Evolutionary conservation across 1,284 basidiomycete species (phyloP), one percentile per base, ranked within the genome.

Genomic region (Phellopilus nigrolimitatus): DNA sequence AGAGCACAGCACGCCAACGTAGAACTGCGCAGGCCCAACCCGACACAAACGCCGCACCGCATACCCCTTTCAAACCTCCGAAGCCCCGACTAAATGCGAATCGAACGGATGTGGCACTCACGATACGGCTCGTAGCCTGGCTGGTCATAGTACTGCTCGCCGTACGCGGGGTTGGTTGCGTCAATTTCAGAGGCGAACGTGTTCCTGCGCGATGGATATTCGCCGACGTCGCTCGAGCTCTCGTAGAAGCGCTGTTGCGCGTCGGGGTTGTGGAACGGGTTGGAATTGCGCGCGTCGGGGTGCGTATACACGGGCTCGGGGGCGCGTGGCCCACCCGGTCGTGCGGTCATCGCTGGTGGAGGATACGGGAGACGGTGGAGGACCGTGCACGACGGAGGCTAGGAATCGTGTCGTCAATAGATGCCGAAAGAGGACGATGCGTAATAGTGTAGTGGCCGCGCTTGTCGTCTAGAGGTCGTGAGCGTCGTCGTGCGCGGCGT

Each of bases 241-340:
- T 55, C 54, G 45, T 33, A 51, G 30, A 45, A 51, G 2, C 53
- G 19, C 31, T 44, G 49, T 7, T 43, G 45, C 5, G 36, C 39
- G 31, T 54, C 46, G 24, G 34, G 52, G 9, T 49, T 38, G 17
- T 46, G 22, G 37, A 43, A 42, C 12, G 48, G 48, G 19, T 39
- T 42, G 9, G 42, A 43, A 3, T 44, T 22, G 44, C 45, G 44
- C 10, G 54, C 49, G 42, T 51, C 49, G 49, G 22, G 39, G 24
- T 24, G 19, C 42, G 49, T 27, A 30, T 47, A 51, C 8, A 42
- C 44, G 21, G 49, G 28, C 21, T 51, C 49, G 37, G 54, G 54
- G 37, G 49, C 54, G 15, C 54, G 43, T 17, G 54, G 54, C 21
- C 44, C 45, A 12, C 49, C 49, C 22, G 54, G 54, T 40, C 47